Evolutionary conservation across 495 filamentous ascomycete genomes (phyloP), one percentile per base, ranked within the genome.

Genomic region (Penicillium fimorum): DNA sequence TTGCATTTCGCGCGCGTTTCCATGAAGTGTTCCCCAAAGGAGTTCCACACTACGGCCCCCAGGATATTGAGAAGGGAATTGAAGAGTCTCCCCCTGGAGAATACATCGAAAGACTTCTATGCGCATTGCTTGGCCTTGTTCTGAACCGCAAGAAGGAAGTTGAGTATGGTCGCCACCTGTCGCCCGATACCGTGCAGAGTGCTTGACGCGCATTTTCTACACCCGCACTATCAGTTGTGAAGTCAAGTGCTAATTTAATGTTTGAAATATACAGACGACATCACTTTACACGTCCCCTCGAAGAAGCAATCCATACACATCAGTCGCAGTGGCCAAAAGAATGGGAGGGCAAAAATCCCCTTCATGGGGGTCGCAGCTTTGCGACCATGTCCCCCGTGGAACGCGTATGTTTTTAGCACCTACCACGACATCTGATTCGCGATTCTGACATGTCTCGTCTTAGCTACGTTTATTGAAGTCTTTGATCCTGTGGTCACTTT

Each of bases 61-160:
- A 98, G 72, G 94, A 98, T 74, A 82, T 98, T 50, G 94, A 98
- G 76, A 76, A 82, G 61, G 94, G 92, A 25, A 84, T 96, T 20
- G 81, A 84, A 45, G 90, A 96, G 61, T 63, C 78, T 30, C 69
- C 85, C 13, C 95, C 94, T 12, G 88, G 89, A 58, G 87, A 94
- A 66, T 85, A 88, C 61, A 86, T 92, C 32, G 93, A 97, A 75
- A 80, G 84, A 63, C 82, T 98, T 43, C 76, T 98, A 32, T 97
- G 95, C 79, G 90, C 91, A 62, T 75, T 98, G 43, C 72, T 98
- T 20, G 84, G 90, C 29, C 77, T 97, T 66, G 82, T 96, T 50
- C 79, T 97, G 59, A 98, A 98, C 66, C 85, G 94, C 64, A 97
- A 97, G 80, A 96, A 98, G 67, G 89, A 94, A 77, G 88, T 97